A percentile compares a stretch with the other conserved stretches of the same genome.
Evolutionary conservation across 2,329 filamentous ascomycete genomes (phyloP).

Genomic region (Diaporthe batatas): DNA sequence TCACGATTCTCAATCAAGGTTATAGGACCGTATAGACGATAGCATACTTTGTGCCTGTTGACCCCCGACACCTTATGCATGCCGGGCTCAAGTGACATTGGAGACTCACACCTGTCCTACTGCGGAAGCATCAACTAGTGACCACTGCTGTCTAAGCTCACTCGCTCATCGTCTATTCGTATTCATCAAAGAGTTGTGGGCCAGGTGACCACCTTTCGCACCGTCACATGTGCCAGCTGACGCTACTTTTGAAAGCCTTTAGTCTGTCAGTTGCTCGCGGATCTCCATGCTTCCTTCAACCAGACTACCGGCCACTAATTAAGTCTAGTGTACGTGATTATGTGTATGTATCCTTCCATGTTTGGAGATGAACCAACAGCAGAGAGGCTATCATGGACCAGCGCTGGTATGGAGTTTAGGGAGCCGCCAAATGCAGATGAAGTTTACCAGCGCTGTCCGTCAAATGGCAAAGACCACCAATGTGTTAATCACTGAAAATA

Average conservation of each 20-base stretch:
- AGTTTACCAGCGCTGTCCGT: background rate
- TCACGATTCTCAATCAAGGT: background rate
- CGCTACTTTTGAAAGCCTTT: background rate
- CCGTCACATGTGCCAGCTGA: background rate
- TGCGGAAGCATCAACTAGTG: too few species aligned
- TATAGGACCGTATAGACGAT: background rate
- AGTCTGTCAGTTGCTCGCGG: background rate
- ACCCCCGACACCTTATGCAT: background rate
- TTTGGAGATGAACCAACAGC: background rate
- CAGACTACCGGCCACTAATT: background rate
- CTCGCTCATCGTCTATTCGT: background rate
- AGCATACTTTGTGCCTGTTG: background rate
- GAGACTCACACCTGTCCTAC: too few species aligned
- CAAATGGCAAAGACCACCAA: background rate
- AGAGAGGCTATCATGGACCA: background rate
- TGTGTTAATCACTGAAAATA: background rate
- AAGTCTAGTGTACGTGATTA: background rate
- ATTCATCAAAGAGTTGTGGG: background rate
- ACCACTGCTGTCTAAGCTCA: background rate
- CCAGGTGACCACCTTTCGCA: background rate
- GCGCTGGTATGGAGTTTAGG: background rate
- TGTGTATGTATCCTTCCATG: background rate
- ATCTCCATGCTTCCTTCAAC: background rate
- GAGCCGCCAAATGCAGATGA: background rate
- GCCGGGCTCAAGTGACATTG: too few species aligned